A percentile compares a stretch with the other conserved stretches of the same genome.
These are phyloP conservation scores for Graphium sp. DNA, from an alignment of 2,329 filamentous ascomycete genomes.

Conservation along the genomic window DNA sequence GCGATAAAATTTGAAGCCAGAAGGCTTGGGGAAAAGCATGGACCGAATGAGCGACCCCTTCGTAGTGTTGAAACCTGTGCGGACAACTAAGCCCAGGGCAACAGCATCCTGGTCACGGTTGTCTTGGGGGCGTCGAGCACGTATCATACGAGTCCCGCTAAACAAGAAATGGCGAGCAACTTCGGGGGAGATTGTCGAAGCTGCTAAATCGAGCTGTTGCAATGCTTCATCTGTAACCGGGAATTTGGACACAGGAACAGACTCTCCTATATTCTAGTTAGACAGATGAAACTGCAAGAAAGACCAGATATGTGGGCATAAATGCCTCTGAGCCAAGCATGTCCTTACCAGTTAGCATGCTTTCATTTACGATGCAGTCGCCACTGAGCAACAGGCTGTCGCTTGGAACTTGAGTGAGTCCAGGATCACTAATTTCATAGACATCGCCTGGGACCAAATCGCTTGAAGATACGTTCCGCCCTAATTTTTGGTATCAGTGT, in stretches of 20 bases:
- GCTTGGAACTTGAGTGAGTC: constrained; percentile 71
- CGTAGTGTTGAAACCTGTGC: constrained; percentile 94
- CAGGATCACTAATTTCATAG: constrained; percentile 92
- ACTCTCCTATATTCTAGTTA: constrained; percentile 44
- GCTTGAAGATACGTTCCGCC: constrained; percentile 69
- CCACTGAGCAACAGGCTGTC: constrained; percentile 84
- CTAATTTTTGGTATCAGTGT: constrained; percentile 20
- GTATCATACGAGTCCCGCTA: constrained; percentile 87
- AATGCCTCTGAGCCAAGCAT: neutral
- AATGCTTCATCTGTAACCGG: constrained; percentile 71
- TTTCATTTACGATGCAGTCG: constrained; percentile 97
- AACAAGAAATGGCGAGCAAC: constrained; percentile 84
- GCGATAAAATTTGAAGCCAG: constrained; percentile 95
- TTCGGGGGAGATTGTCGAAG: constrained; percentile 68
- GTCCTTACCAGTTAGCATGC: constrained; percentile 65
- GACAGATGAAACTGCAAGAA: neutral
- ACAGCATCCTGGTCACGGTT: constrained; percentile 76
- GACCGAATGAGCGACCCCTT: constrained; percentile 91
- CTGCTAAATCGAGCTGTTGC: constrained; percentile 57
- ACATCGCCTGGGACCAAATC: constrained; percentile 92
- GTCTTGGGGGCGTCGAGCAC: constrained; percentile 75
- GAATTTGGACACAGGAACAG: constrained; percentile 86
- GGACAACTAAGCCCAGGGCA: constrained; percentile 77
- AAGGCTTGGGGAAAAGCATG: constrained; percentile 97
- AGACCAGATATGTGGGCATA: neutral